Base-by-base conservation (phyloP, 257 asterid genomes). In the Solanum tarijense region DNA sequence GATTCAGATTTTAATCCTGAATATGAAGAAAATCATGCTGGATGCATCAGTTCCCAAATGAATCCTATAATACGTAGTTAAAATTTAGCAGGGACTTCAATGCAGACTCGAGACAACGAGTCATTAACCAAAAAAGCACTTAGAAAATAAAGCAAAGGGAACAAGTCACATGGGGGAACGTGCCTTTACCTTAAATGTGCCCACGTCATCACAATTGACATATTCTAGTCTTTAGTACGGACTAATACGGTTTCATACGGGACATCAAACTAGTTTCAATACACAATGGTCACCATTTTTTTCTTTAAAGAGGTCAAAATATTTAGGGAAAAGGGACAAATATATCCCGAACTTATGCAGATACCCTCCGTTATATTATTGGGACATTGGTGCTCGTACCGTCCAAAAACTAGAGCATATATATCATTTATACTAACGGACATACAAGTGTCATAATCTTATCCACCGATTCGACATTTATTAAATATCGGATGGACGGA, bases 161-260 rank as follows among this genome's bases (percentile, higher is more conserved):
- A 89, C 89, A 88, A 68, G 43, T 75, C 89, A 86, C 87, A 88
- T 91, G 90, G 91, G 74, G 60, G 83, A 91, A 89, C 91, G 71
- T 91, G 91, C 65, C 39, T 20, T 14, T 9, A 21, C 32, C 3
- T 88, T 34, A 66, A 23, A 12, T 32, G 29, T 20, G 76, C 13
- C 62, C 86, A 78, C 27, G 87, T 68, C 83, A 21, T n/a, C 39
- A 81, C 7, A 29, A 27, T 16, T 27, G 27, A 21, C 25, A 84
- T 20, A 5, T 84, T 12, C 12, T 31, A 58, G 73, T 52, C 35
- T 68, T 65, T 27, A 13, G 89, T 90, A 88, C 85, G 90, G 85
- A 86, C 39, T 32, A 73, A 87, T 88, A 88, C 65, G 86, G 88
- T 74, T 23, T 34, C 88, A 85, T 31, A 88, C 76, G 91, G 65